Evolutionary conservation across 495 filamentous ascomycete genomes (phyloP), one percentile per base, ranked within the genome.

Genomic region (Echria macrotheca): DNA sequence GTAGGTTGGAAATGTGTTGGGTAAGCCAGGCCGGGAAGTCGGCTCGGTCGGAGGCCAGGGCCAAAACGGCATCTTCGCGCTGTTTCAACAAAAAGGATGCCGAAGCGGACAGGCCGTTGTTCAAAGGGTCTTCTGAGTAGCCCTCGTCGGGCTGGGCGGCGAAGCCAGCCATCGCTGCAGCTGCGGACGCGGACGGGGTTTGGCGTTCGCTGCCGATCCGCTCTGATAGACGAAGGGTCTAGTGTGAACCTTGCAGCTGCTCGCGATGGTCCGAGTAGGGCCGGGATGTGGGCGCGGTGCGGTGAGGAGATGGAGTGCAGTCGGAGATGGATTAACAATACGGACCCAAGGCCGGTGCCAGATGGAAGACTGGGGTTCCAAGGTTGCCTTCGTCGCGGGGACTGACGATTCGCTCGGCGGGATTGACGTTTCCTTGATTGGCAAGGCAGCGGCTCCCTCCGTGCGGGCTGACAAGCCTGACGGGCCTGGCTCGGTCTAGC

Each of bases 41-140:
- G 8, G 51, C 60, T 54, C 65, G 58, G 42, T 53, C 47, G 37
- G 60, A 45, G 1, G 42, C 42, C 22, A 59, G 42, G 8, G 55
- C 47, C 32, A 52, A 45, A 9, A 57, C 39, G 19, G 56, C 43
- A 43, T 59, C 59, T 17, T 61, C 53, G 15, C 55, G 49, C 8
- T 35, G 36, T 46, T 67, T 66, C 28, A 51, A 18, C 14, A 44
- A 45, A 33, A 52, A 64, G 12, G 53, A 44, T 1, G 51, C 37
- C 17, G 68, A 52, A 24, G 65, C 54, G 35, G 65, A 64, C 18
- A 66, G 41, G 15, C 50, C 64, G 50, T 65, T 75, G 50, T 65
- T 75, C 51, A 80, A 64, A 43, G 77, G 77, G 57, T 76, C 72
- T 58, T 80, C 77, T 26, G 75, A 78, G 58, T 80, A 80, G 55